Conservation (phyloP, 768 basidiomycete species). For the Leccinum pellstonianum region DNA sequence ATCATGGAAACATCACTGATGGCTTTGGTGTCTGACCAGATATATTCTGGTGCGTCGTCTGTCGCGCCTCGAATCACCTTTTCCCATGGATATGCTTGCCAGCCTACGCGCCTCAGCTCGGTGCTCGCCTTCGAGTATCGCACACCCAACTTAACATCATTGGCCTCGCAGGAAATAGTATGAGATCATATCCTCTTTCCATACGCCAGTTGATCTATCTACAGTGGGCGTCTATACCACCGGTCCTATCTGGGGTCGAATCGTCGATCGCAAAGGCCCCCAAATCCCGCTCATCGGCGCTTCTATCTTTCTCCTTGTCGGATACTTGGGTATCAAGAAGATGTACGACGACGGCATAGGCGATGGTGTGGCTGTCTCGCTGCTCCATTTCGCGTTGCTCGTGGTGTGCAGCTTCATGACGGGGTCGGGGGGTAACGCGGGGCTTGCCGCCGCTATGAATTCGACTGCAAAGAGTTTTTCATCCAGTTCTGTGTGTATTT, state of each 20-base stretch:
- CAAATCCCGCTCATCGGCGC: conserved; percentile 60
- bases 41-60: conserved; percentile 29
- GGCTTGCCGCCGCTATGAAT: conserved; percentile 70
- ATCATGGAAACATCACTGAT: neutral
- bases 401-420: conserved; percentile 67
- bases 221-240: conserved; percentile 74
- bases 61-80: neutral
- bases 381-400: conserved; percentile 48
- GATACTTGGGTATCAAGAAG: conserved; percentile 72
- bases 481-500: conserved; percentile 54
- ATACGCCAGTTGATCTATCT: neutral
- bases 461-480: conserved; percentile 83
- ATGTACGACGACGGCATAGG: conserved; percentile 61
- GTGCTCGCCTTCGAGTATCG: conserved; percentile 66
- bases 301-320: conserved; percentile 58
- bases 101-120: conserved; percentile 89
- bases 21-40: conserved; percentile 9
- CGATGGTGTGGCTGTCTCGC: conserved; percentile 37
- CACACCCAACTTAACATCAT: conserved; percentile 84
- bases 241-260: conserved; percentile 76
- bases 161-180: conserved; percentile 76
- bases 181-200: conserved; percentile 18
- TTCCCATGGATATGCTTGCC: conserved; percentile 2
- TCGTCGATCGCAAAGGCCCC: conserved; percentile 75
- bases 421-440: conserved; percentile 75